These are phyloP conservation scores for Phoenix roebelenii DNA, from an alignment of 176 grass and related monocot species.

Conservation along the genomic window DNA sequence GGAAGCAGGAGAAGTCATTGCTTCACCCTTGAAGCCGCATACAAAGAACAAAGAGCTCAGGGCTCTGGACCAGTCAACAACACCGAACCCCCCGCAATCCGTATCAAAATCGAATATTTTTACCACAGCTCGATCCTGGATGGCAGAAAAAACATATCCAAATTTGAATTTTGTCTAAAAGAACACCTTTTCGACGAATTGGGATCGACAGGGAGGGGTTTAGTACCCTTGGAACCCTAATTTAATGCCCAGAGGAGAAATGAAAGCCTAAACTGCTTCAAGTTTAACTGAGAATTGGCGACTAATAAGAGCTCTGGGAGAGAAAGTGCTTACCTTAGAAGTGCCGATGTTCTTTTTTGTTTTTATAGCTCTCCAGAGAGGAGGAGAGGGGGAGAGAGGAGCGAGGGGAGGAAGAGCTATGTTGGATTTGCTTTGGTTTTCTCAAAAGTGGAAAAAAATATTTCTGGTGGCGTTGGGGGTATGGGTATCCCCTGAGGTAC, in stretches of 20 bases:
- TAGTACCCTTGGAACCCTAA: constrained; percentile 1
- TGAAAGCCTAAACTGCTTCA: not conserved
- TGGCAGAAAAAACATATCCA: not conserved
- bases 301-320: not conserved
- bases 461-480: not conserved
- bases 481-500: not conserved
- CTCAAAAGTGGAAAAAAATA: not conserved
- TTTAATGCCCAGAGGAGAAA: not conserved
- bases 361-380: not conserved
- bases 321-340: not conserved
- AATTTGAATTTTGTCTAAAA: not conserved
- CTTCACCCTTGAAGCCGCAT: constrained; percentile 31
- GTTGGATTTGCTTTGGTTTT: too few species aligned
- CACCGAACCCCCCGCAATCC: constrained; percentile 5
- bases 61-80: not conserved
- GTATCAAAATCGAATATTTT: constrained; percentile 7
- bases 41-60: constrained; percentile 6
- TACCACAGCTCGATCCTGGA: not conserved
- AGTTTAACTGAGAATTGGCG: not conserved
- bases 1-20: constrained; percentile 84
- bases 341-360: not conserved
- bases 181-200: not conserved
- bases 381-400: not conserved
- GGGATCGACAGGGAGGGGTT: not conserved
- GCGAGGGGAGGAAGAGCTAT: not conserved